Conservation (phyloP, 2,329 filamentous ascomycete genomes). For the Lecanicillium sp. region DNA sequence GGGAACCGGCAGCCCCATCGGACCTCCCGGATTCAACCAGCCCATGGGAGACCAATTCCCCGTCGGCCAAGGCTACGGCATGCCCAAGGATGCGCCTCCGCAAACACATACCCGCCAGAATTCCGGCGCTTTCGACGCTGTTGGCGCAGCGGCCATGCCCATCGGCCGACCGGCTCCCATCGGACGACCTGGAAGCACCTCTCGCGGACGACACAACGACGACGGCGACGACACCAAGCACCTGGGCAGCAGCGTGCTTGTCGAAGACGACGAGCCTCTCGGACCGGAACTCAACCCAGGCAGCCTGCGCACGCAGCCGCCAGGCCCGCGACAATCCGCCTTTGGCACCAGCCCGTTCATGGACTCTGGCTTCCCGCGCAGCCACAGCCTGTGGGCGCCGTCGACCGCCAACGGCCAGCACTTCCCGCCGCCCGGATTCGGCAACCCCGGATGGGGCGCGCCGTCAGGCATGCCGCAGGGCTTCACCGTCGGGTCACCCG, state of each 20-base stretch:
- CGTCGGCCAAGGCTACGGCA: slow-evolving; percentile 25
- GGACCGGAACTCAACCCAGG: slow-evolving; percentile 26
- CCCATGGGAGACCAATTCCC: slow-evolving; percentile 28
- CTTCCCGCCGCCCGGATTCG: slow-evolving; percentile 43
- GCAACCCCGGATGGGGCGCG: slow-evolving; percentile 33
- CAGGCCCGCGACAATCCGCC: slow-evolving; percentile 36
- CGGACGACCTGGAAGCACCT: slow-evolving; percentile 73
- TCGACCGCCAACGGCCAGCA: slow-evolving; percentile 26
- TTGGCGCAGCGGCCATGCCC: slow-evolving; percentile 55
- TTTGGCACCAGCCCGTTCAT: slow-evolving; percentile 39
- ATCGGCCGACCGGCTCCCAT: slow-evolving; percentile 83
- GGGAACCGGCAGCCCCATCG: slow-evolving; percentile 29
- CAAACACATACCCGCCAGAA: slow-evolving; percentile 67
- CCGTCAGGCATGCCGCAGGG: slow-evolving; percentile 26
- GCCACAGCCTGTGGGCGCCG: slow-evolving; percentile 37
- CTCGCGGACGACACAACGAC: slow-evolving; percentile 44
- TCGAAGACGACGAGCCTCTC: slow-evolving; percentile 64
- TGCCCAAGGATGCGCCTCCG: slow-evolving; percentile 29
- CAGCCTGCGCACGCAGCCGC: slow-evolving; percentile 43
- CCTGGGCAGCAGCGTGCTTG: slow-evolving; percentile 82
- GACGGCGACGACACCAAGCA: slow-evolving; percentile 72
- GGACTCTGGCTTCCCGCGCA: slow-evolving; percentile 34
- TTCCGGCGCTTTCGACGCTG: slow-evolving; percentile 60
- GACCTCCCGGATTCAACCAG: slow-evolving; percentile 31
- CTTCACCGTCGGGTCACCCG: slow-evolving; percentile 29